Percentiles rank a stretch among this genome's conserved stretches.
Conservation (phyloP, 2,329 filamentous ascomycete species). For the Drechslerella stenobrocha region DNA sequence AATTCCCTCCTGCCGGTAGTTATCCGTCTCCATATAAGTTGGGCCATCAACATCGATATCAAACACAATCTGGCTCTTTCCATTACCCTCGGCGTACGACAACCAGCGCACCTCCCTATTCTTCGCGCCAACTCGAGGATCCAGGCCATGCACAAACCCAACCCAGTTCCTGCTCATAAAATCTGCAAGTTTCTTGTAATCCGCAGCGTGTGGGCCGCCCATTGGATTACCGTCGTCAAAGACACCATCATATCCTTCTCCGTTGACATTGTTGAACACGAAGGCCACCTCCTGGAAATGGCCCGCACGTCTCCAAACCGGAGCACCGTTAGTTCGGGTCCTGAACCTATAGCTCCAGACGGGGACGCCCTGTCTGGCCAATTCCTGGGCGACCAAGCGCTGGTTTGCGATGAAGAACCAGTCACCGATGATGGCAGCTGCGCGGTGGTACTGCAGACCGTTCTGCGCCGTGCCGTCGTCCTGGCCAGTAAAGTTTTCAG, state of each 20-base stretch:
- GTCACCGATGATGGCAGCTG: conserved; percentile 63
- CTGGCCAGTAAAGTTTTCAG: conserved; percentile 24
- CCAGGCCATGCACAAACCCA: conserved; percentile 12
- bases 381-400: conserved; percentile 61
- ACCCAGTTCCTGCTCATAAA: conserved; percentile 41
- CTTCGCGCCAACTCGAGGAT: conserved; percentile 10
- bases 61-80: conserved; percentile 54
- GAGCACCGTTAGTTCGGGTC: conserved; percentile 59
- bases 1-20: conserved; percentile 54
- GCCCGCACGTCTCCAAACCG: conserved; percentile 58
- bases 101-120: conserved; percentile 53
- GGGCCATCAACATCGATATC: conserved; percentile 54
- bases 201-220: conserved; percentile 51
- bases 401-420: conserved; percentile 62
- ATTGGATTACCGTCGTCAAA: conserved; percentile 27
- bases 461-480: conserved; percentile 53
- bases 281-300: conserved; percentile 61
- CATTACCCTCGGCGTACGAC: conserved; percentile 51
- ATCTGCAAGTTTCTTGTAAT: conserved; percentile 22
- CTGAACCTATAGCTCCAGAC: conserved; percentile 69
- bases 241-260: conserved; percentile 47
- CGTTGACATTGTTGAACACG: conserved; percentile 54
- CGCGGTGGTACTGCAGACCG: conserved; percentile 62
- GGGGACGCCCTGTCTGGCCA: conserved; percentile 59
- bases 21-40: conserved; percentile 54